Base-by-base conservation (phyloP, 208 protist genomes). In the Spongospora subterranea region DNA sequence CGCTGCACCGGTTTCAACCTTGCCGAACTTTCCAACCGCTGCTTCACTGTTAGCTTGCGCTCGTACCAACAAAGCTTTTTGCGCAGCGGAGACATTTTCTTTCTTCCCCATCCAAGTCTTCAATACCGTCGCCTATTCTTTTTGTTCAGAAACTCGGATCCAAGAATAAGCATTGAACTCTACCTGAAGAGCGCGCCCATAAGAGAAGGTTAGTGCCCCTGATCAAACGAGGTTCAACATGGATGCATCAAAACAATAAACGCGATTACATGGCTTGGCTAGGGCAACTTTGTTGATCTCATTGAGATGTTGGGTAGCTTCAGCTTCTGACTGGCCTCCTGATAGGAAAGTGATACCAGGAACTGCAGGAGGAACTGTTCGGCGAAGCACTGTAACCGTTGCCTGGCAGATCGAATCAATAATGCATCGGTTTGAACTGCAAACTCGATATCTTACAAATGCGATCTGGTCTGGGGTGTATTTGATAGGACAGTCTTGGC, bases 131-230 rank as follows among this genome's bases (percentile, higher is more conserved):
- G 93, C 92, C 95, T n/a, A n/a, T n/a, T n/a, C n/a, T n/a, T n/a
- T n/a, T n/a, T n/a, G n/a, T n/a, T n/a, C n/a, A n/a, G n/a, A n/a
- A n/a, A n/a, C n/a, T n/a, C n/a, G n/a, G n/a, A n/a, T n/a, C n/a
- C n/a, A n/a, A n/a, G n/a, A n/a, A n/a, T n/a, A n/a, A n/a, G n/a
- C n/a, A n/a, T n/a, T n/a, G n/a, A n/a, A n/a, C n/a, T n/a, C n/a
- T n/a, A n/a, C n/a, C n/a, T 99, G 97, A 0, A 99, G 94, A 39
- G 98, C 98, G 88, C 98, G 95, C 65, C 96, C 97, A 91, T 97
- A 99, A 45, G 96, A 97, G 95, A 99, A 99, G 88, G 94, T 96
- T 45, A 99, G 89, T 41, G 91, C 89, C 97, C 97, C 98, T 88
- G 97, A 96, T 0, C 13, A 0, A 89, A 45, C 17, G 40, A 40